These are phyloP conservation scores for Picea sitchensis DNA, from an alignment of 75 land plant species.

Conservation along the genomic window DNA sequence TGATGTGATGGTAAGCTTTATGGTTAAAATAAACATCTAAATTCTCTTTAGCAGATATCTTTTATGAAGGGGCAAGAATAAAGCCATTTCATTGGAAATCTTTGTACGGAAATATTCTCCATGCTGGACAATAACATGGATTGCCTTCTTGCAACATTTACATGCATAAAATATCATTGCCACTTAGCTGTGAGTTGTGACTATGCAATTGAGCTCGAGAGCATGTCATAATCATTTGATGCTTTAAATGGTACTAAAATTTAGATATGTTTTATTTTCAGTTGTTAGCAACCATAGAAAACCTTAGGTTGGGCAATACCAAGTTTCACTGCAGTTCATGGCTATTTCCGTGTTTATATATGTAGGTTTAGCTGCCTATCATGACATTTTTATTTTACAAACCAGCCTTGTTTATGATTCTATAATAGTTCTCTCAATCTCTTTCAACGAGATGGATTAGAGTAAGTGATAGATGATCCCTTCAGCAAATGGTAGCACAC, in stretches of 20 bases:
- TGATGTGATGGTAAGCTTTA: constrained; percentile 72
- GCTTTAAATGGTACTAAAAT: background rate
- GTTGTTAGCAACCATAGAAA: background rate
- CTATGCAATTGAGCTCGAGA: background rate
- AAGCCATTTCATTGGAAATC: background rate
- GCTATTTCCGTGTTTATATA: background rate
- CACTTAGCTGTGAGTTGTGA: background rate
- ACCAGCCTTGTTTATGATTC: background rate
- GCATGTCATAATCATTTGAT: background rate
- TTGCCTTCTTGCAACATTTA: background rate
- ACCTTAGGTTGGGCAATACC: background rate
- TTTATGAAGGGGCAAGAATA: background rate
- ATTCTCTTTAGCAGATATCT: background rate
- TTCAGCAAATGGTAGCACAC: too few species aligned
- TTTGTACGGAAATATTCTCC: background rate
- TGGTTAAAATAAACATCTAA: background rate
- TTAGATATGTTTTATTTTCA: background rate
- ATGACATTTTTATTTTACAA: background rate
- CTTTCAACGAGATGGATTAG: background rate
- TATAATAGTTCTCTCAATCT: background rate
- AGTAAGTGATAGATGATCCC: background rate
- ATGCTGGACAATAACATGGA: background rate
- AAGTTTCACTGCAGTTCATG: constrained; percentile 3
- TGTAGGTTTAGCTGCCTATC: background rate
- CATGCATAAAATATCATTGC: background rate